These are phyloP conservation scores for Citrus medica DNA, from an alignment of 345 rosid genomes.

Conservation along the genomic window DNA sequence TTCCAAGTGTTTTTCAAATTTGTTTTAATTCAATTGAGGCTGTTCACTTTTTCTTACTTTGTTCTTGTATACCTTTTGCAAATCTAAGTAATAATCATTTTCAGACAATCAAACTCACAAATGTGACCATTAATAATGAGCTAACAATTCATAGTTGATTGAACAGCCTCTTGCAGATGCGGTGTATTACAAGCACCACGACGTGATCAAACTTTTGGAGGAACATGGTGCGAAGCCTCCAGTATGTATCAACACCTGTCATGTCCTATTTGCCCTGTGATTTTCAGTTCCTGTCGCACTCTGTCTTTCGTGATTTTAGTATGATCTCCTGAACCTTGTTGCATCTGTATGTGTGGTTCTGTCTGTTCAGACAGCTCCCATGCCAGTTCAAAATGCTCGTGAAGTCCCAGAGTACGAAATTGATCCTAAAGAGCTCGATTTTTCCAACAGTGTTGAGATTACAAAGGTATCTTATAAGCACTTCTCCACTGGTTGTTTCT, in stretches of 20 bases:
- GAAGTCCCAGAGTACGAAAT: conserved; percentile 90
- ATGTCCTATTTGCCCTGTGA: not conserved
- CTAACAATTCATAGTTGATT: conserved; percentile 21
- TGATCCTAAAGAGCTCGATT: conserved; percentile 68
- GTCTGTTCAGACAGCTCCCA: conserved; percentile 59
- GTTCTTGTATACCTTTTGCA: not conserved
- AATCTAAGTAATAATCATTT: not conserved
- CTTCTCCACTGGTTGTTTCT: not conserved
- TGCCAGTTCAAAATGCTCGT: conserved; percentile 63
- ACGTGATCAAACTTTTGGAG: conserved; percentile 73
- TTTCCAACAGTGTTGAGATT: conserved; percentile 61
- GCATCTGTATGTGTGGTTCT: not conserved
- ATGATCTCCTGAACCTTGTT: not conserved
- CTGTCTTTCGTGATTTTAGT: not conserved
- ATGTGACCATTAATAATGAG: not conserved
- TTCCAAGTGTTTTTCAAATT: not conserved
- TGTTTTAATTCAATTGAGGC: not conserved
- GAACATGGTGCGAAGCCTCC: conserved; percentile 67
- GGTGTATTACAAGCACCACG: conserved; percentile 61
- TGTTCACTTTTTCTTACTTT: not conserved
- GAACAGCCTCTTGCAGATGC: conserved; percentile 89
- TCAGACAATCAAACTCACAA: not conserved
- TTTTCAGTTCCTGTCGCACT: not conserved
- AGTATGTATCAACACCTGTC: conserved; percentile 29
- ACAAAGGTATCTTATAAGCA: conserved; percentile 53